Evolutionary conservation across 345 rosid species (phyloP).

Genomic region (Isatis tinctoria): DNA sequence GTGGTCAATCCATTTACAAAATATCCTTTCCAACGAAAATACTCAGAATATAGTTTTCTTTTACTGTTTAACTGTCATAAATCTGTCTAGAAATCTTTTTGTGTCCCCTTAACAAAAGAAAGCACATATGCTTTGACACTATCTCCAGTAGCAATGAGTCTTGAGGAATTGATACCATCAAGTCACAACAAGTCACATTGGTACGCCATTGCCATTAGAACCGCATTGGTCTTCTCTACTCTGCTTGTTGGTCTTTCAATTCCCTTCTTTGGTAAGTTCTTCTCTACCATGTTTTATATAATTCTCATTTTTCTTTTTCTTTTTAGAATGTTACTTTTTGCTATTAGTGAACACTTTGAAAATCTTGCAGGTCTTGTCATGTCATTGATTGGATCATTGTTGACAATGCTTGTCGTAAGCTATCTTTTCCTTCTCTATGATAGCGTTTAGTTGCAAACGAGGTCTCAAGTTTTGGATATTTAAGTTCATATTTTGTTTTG

Average conservation of each 20-base stretch:
- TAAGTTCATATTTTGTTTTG: background rate
- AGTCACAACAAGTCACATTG: constrained; percentile 55
- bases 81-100: background rate
- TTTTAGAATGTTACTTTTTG: background rate
- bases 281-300: background rate
- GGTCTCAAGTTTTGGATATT: background rate
- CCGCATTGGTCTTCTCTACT: constrained; percentile 76
- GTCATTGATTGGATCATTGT: constrained; percentile 91
- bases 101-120: constrained; percentile 33
- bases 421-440: background rate
- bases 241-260: constrained; percentile 66
- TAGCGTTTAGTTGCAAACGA: background rate
- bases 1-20: constrained; percentile 95
- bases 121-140: constrained; percentile 82
- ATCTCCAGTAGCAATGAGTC: constrained; percentile 93
- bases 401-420: constrained; percentile 94
- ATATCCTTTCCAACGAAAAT: constrained; percentile 51
- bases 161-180: constrained; percentile 87
- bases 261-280: constrained; percentile 79
- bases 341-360: background rate
- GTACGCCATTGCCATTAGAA: constrained; percentile 65
- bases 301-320: background rate
- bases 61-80: background rate
- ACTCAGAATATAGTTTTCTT: background rate
- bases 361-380: constrained; percentile 67